phyloP scores from a whole-genome alignment of 331 rosid genomes.

The Ulmus americana region DNA sequence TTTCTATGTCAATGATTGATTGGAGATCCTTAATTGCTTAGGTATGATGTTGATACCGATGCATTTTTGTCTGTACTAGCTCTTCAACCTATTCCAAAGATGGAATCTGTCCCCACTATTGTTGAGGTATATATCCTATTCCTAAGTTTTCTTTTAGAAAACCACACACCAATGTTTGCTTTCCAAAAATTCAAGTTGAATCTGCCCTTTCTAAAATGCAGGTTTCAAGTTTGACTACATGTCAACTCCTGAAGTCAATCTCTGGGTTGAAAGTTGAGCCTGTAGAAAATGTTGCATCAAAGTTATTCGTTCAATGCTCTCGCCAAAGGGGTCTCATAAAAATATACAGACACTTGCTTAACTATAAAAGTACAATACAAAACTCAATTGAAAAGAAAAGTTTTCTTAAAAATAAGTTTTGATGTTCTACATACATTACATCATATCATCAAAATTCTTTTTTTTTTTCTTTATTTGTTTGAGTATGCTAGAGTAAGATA shows the following conservation, averaged over 20 bases:
- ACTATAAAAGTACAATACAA: constrained; percentile 62
- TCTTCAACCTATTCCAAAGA: constrained; percentile 80
- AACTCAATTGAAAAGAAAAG: constrained; percentile 14
- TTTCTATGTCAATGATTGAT: constrained; percentile 27
- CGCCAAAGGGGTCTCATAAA: constrained; percentile 94
- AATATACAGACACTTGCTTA: constrained; percentile 94
- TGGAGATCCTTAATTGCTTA: constrained; percentile 35
- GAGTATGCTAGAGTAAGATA: no score
- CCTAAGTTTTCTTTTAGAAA: constrained; percentile 13
- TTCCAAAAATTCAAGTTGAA: constrained; percentile 16
- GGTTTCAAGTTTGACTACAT: constrained; percentile 87
- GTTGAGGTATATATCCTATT: constrained; percentile 77
- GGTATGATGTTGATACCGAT: constrained; percentile 97
- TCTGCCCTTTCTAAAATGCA: constrained; percentile 32
- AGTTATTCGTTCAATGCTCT: constrained; percentile 95
- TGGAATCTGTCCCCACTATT: constrained; percentile 77
- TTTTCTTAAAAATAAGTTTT: not conserved
- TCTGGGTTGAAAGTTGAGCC: constrained; percentile 81
- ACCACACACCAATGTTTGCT: not conserved
- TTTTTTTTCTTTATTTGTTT: no score
- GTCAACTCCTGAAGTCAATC: constrained; percentile 80
- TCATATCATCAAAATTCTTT: constrained; percentile 3
- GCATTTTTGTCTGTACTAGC: constrained; percentile 94
- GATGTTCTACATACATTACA: not conserved
- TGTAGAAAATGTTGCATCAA: constrained; percentile 86